Percentiles rank a stretch among this genome's conserved stretches.
Conservation (phyloP, 2,329 filamentous ascomycete species). For the Tolypocladium tropicale region DNA sequence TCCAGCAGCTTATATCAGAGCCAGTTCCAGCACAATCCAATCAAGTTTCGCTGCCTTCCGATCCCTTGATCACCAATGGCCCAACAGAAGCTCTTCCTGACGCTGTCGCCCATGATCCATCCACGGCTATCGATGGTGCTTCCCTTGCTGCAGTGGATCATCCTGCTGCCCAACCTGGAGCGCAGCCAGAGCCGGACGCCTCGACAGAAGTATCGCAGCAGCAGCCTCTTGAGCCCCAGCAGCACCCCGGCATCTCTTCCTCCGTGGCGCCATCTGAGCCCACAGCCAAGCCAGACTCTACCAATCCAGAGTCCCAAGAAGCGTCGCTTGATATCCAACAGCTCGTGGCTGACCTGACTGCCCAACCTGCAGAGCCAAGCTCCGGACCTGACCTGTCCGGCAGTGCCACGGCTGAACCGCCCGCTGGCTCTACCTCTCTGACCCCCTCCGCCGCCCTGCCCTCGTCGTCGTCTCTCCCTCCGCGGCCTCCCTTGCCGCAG, state of each 20-base stretch:
- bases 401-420: conserved; percentile 14
- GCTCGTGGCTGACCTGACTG: conserved; percentile 30
- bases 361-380: conserved; percentile 20
- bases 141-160: conserved; percentile 2
- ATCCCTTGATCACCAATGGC: conserved; percentile 21
- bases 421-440: conserved; percentile 17
- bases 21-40: conserved; percentile 30
- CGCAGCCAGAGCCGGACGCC: conserved; percentile 13
- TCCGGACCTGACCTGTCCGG: conserved; percentile 17
- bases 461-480: conserved; percentile 33
- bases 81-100: conserved; percentile 17
- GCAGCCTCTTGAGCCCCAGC: conserved; percentile 11
- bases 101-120: conserved; percentile 20
- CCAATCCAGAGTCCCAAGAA: conserved; percentile 17
- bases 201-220: conserved; percentile 8
- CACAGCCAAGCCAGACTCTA: conserved; percentile 17
- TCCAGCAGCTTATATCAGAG: conserved; percentile 31
- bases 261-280: conserved; percentile 12
- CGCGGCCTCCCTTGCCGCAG: conserved; percentile 33
- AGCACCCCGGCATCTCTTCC: conserved; percentile 7
- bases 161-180: conserved; percentile 14
- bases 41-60: conserved; percentile 28
- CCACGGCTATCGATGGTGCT: conserved; percentile 14
- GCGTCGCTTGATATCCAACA: conserved; percentile 27
- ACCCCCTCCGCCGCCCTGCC: conserved; percentile 21